Base-by-base conservation (phyloP, 2,329 filamentous ascomycete species). In the Claviceps monticola region DNA sequence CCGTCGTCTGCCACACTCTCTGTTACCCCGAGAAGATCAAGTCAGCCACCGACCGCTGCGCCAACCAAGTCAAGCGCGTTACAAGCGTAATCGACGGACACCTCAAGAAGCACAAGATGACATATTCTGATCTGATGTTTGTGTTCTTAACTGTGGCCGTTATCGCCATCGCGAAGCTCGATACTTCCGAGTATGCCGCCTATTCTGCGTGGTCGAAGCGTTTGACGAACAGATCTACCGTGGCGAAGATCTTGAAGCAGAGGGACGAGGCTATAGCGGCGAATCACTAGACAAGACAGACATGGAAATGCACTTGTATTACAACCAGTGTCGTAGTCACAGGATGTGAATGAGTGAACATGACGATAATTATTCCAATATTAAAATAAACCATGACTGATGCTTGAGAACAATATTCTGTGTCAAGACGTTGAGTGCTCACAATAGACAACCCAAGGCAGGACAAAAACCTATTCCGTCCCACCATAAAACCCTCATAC, bases 1-100 rank as follows among this genome's bases (percentile, higher is more conserved):
- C 1, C 64, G 66, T 53, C 44, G 51, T 54, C 26, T 61, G 59
- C 56, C 62, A 61, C 49, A 34, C 41, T 2, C 44, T 11, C 4
- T 53, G 49, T 19, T 56, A 64, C 29, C 57, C 54, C 7, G 59
- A 60, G 19, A 54, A 57, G 54, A 16, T 65, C 14, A 59, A 55
- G 0, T 60, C 59, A 0, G 62, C 64, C 3, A 56, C 60, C 14
- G 59, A 61, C 41, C 58, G 64, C 8, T 66, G 64, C 51, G 21
- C 26, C n/a, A 60, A 59, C 13, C 61, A 66, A 53, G 56, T 60
- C 2, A 55, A 54, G 41, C 59, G 64, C 17, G 54, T 65, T 4
- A 56, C 60, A 7, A 56, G 59, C 8, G 64, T 67, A 0, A 56
- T 62, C 8, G 57, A 62, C 34, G 41, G 44, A 1, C 55, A 59